A percentile compares a stretch with the other conserved stretches of the same genome.
phyloP scores from a whole-genome alignment of 176 grass and related monocot species.

The Bromus sterilis region DNA sequence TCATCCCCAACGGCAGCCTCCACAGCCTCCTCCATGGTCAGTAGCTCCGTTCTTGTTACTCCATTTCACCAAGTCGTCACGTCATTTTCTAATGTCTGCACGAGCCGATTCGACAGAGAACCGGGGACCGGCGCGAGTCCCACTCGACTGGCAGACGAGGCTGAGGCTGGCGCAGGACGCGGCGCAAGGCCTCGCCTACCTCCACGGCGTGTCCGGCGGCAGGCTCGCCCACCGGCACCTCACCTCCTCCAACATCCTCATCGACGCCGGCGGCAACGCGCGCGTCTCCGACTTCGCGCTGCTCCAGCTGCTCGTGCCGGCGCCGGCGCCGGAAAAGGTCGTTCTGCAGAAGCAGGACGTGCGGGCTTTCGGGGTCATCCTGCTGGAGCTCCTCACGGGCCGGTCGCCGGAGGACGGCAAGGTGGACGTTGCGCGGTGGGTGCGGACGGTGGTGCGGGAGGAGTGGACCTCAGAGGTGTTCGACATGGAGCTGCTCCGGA shows the following conservation, averaged over 20 bases:
- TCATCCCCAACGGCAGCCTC: constrained; percentile 66
- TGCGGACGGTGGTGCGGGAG: constrained; percentile 43
- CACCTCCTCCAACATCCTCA: constrained; percentile 78
- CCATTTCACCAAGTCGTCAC: no score
- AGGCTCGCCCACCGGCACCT: constrained; percentile 64
- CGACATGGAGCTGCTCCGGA: constrained; percentile 65
- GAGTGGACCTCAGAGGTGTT: constrained; percentile 80
- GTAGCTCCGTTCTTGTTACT: no score
- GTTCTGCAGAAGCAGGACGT: constrained; percentile 50
- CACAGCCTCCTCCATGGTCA: constrained; percentile 63
- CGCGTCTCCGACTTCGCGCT: constrained; percentile 75
- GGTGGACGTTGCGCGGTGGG: constrained; percentile 52
- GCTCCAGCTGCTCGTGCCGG: constrained; percentile 48
- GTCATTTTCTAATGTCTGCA: not conserved
- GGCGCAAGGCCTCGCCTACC: constrained; percentile 73
- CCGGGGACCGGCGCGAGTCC: constrained; percentile 68
- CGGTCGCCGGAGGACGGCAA: constrained; percentile 29
- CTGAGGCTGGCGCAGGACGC: constrained; percentile 70
- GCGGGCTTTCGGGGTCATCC: constrained; percentile 59
- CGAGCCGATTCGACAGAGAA: constrained; percentile 36
- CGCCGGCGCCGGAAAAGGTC: not conserved
- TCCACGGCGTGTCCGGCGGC: constrained; percentile 46
- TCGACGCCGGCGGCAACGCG: constrained; percentile 44
- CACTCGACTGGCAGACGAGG: constrained; percentile 64
- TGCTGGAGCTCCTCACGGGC: constrained; percentile 80